These are phyloP conservation scores for Corymbia calophylla DNA, from an alignment of 441 rosid species.

Conservation along the genomic window DNA sequence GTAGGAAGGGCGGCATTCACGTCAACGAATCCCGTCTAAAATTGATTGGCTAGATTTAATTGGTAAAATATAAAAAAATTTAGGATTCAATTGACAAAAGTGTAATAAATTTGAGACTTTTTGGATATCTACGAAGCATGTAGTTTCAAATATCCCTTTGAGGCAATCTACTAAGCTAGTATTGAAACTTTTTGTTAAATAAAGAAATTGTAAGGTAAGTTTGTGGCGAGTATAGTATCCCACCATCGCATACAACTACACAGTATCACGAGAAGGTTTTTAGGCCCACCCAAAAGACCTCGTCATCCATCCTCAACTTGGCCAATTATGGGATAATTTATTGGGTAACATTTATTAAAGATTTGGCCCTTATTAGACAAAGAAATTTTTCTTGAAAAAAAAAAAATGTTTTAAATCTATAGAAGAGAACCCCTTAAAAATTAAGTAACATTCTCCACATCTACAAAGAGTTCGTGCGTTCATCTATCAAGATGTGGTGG, in stretches of 20 bases:
- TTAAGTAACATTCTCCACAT: not conserved
- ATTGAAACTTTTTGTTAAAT: not conserved
- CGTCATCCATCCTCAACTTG: not conserved
- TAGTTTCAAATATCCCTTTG: not conserved
- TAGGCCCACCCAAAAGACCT: not conserved
- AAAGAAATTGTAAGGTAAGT: not conserved
- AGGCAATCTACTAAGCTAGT: not conserved
- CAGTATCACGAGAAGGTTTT: not conserved
- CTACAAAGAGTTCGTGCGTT: not conserved
- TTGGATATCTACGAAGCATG: not conserved
- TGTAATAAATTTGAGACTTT: no score
- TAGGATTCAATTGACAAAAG: no score
- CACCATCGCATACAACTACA: not conserved
- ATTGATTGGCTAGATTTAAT: no score
- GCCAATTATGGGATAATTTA: not conserved
- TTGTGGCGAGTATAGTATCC: not conserved
- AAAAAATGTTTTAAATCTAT: not conserved
- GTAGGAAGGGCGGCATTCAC: no score
- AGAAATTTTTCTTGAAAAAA: no score
- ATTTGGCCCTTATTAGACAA: not conserved
- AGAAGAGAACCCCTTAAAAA: not conserved
- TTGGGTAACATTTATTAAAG: not conserved
- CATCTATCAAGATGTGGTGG: not conserved
- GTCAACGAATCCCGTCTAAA: no score
- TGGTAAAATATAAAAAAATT: no score